Percentiles rank a stretch among this genome's conserved stretches.
Conservation (phyloP, 2,329 filamentous ascomycete species). For the Juglanconis oblonga region DNA sequence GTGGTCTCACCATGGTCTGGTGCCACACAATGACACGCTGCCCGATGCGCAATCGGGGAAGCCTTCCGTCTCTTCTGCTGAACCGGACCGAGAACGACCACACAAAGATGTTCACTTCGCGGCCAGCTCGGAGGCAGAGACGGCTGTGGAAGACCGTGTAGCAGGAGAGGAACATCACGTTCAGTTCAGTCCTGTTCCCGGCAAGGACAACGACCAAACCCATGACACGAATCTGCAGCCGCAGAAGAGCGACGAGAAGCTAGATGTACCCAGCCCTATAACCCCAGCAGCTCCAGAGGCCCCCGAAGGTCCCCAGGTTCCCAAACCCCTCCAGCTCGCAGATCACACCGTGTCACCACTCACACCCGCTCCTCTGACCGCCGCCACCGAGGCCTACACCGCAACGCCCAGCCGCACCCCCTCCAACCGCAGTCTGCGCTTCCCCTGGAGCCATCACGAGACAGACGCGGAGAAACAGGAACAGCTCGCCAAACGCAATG, state of each 20-base stretch:
- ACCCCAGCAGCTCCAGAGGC: not conserved
- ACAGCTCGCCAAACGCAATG: slow-evolving; percentile 33
- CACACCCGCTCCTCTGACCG: not conserved
- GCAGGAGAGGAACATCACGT: slow-evolving; percentile 43
- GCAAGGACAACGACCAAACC: slow-evolving; percentile 5
- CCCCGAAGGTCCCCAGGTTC: not conserved
- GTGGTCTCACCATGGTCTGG: slow-evolving; percentile 18
- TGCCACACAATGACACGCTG: not conserved
- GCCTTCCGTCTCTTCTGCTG: not conserved
- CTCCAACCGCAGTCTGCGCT: slow-evolving; percentile 10
- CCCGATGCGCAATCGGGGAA: not conserved
- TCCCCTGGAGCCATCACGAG: slow-evolving; percentile 19
- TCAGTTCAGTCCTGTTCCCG: slow-evolving; percentile 47
- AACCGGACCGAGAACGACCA: slow-evolving; percentile 11
- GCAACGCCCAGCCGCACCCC: slow-evolving; percentile 8
- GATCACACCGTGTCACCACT: not conserved
- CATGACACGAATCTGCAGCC: not conserved
- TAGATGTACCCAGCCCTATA: not conserved
- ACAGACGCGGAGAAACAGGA: slow-evolving; percentile 43
- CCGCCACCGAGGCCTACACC: slow-evolving; percentile 1
- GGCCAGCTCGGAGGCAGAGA: not conserved
- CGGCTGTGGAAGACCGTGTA: not conserved
- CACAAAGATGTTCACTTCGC: slow-evolving; percentile 22
- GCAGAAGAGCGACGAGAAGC: not conserved
- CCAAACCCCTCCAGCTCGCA: not conserved